A percentile compares a stretch with the other conserved stretches of the same genome.
These are phyloP conservation scores for Neurospora sp. DNA, from an alignment of 495 filamentous ascomycete genomes.

Conservation along the genomic window DNA sequence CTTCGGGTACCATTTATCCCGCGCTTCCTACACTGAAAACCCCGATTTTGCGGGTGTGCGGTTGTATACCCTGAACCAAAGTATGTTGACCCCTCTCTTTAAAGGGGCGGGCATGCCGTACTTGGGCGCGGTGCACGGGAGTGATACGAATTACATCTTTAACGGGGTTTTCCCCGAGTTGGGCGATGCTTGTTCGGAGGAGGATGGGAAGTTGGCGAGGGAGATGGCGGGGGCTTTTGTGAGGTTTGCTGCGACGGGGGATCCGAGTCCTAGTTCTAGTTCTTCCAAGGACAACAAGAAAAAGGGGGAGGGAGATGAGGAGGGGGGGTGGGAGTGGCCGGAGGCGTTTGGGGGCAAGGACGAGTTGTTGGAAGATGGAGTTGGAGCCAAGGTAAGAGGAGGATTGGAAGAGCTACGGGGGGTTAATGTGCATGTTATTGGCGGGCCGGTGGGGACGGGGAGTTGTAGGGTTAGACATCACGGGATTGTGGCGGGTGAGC, in stretches of 20 bases:
- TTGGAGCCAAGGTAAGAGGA: background rate
- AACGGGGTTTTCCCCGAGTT: slow-evolving; percentile 18
- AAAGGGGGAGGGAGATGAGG: background rate
- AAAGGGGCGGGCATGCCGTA: slow-evolving; percentile 18
- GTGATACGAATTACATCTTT: slow-evolving; percentile 23
- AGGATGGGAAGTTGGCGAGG: slow-evolving; percentile 11
- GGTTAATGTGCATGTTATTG: slow-evolving; percentile 9
- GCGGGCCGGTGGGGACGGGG: slow-evolving; percentile 12
- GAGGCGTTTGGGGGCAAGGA: slow-evolving; percentile 6
- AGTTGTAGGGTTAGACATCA: background rate
- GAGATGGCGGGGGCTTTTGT: slow-evolving; percentile 6
- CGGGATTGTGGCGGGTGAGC: background rate
- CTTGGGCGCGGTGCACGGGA: slow-evolving; percentile 16
- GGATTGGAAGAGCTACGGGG: background rate
- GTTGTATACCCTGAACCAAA: slow-evolving; percentile 21
- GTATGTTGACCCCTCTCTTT: slow-evolving; percentile 16
- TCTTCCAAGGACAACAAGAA: background rate
- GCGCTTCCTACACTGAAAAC: slow-evolving; percentile 1
- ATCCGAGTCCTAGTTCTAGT: background rate
- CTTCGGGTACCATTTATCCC: slow-evolving; percentile 14
- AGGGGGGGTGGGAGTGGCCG: slow-evolving; percentile 3
- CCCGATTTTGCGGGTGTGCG: slow-evolving; percentile 6
- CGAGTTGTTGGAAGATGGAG: background rate
- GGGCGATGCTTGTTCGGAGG: slow-evolving; percentile 1
- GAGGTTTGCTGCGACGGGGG: slow-evolving; percentile 11